Base-by-base conservation (phyloP, 176 grass and related monocot species). In the Dactylis glomerata region DNA sequence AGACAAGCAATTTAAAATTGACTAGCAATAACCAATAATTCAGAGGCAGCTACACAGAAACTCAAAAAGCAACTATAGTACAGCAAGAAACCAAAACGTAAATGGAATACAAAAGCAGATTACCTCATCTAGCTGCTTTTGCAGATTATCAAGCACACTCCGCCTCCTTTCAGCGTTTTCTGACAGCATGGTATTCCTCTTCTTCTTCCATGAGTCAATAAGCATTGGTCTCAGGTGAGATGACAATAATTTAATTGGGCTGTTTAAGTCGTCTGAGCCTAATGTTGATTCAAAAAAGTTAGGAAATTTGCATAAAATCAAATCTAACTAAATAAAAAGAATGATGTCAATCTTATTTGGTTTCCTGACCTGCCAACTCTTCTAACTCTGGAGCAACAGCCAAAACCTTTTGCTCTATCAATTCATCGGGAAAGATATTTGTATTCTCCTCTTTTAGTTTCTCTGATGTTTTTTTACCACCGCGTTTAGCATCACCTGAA, bases 101-200 rank as follows among this genome's bases (percentile, higher is more conserved):
- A 65, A 89, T 45, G 33, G 68, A 22, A 57, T 51, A n/a, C 20
- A 61, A 61, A 72, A 87, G 26, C 44, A 70, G 52, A 34, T 52
- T 75, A 98, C 96, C 91, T 98, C 96, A 89, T 98, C 96, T 79
- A 98, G 86, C 74, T 98, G 91, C 64, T 92, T 98, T 85, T 98
- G 93, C 32, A 98, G 77, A 92, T 89, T 88, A 89, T 98, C 96
- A 80, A 98, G 87, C 40, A 98, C 83, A 54, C 54, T 63, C 5
- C 91, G 90, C 71, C 96, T 93, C 83, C 86, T 95, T 83, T 95
- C 93, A 90, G 93, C 87, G 83, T 93, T 98, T 91, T 91, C 96
- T 49, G 89, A 90, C 71, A 98, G 32, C 81, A 98, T 83, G 46
- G 93, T 95, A 38, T 93, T 95, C 76, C 90, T 93, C 85, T 88